Evolutionary conservation across 345 rosid species (phyloP), one percentile per base, ranked within the genome.

Genomic region (Melaleuca quinquenervia): DNA sequence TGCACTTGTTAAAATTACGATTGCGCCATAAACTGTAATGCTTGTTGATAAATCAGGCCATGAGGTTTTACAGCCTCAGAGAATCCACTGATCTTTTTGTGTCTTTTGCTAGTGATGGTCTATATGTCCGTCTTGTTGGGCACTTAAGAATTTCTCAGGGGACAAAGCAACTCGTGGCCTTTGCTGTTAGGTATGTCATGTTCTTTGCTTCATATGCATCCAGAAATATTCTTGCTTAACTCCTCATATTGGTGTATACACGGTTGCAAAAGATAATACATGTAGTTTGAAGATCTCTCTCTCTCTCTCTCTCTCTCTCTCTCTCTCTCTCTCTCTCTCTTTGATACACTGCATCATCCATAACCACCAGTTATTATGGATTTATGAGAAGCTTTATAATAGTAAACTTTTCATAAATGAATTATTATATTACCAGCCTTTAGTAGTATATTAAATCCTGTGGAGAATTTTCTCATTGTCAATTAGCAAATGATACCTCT

Each of bases 41-140:
- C 36, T 50, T 78, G 12, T 82, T 36, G 52, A 4, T 26, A 36
- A 83, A 29, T 41, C 60, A 41, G 75, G 51, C 52, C 12, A 1
- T 8, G 50, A n/a, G 21, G 29, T 41, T 24, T n/a, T 16, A 21
- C 24, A 36, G 9, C 49, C 14, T 78, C 11, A 45, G 50, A 18
- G 11, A 60, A 7, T 48, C 20, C 18, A 10, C 36, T 36, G 27
- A 76, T 60, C 44, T 27, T 18, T 48, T 86, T 62, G 44, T 86
- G 16, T 62, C 74, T 85, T 52, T 52, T 87, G 82, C 78, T 87
- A 96, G 98, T 27, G 97, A 95, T 87, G 95, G 92, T 82, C 91
- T 88, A 52, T 97, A 96, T 86, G 96, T 93, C 83, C 96, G 98
- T 45, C 89, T 97, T 27, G 92, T 89, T 90, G 99, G 99, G 82